Evolutionary conservation across 345 rosid species (phyloP).

Genomic region (Odontarrhena argentea): DNA sequence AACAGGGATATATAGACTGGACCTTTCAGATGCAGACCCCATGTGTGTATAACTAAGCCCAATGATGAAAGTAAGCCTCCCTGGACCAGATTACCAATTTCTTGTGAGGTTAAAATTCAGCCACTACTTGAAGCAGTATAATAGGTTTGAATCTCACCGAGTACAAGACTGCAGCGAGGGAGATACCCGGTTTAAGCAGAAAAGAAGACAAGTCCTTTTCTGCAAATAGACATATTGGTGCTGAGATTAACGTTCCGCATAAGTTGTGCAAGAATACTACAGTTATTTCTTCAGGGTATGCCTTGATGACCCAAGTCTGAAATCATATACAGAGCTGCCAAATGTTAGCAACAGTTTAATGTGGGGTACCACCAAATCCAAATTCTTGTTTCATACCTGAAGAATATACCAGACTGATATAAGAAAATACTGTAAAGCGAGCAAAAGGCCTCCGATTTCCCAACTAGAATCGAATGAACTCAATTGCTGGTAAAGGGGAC

Average conservation of each 20-base stretch:
- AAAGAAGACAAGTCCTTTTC: conserved; percentile 16
- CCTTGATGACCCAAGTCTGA: conserved; percentile 45
- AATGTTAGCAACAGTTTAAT: neutral
- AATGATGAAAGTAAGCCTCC: conserved; percentile 20
- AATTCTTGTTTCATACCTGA: conserved; percentile 2
- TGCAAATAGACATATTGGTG: too few relatives aligned
- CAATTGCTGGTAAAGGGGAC: neutral
- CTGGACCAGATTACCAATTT: neutral
- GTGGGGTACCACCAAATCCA: neutral
- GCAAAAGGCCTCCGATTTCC: too few relatives aligned
- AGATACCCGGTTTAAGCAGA: conserved; percentile 33
- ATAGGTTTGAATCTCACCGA: conserved; percentile 31
- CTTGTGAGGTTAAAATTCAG: too few relatives aligned
- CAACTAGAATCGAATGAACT: too few relatives aligned
- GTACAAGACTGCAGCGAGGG: conserved; percentile 31
- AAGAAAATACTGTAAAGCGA: too few relatives aligned
- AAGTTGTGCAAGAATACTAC: conserved; percentile 30
- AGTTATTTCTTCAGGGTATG: conserved; percentile 35
- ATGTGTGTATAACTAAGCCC: conserved; percentile 17
- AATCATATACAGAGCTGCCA: neutral
- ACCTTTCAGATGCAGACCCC: conserved; percentile 18
- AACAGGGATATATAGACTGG: too few relatives aligned
- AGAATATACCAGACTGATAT: too few relatives aligned
- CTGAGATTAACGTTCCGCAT: neutral
- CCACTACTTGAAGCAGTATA: too few relatives aligned